Percentiles rank a stretch among this genome's conserved stretches.
Evolutionary conservation across 345 rosid species (phyloP).

Genomic region (Populus euphratica): DNA sequence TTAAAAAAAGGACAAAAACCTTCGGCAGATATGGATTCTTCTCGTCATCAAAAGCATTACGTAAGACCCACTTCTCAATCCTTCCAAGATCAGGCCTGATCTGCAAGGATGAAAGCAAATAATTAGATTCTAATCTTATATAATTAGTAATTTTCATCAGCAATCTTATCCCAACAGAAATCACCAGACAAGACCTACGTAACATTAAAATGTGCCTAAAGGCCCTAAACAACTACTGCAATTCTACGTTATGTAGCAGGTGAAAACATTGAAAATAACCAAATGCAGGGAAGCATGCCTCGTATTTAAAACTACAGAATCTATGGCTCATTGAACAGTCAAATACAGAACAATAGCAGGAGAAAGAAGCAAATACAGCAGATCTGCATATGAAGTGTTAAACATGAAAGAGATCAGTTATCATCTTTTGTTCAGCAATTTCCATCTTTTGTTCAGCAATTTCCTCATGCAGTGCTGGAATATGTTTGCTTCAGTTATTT

Average conservation of each 20-base stretch:
- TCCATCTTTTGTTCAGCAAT: background rate
- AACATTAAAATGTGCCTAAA: background rate
- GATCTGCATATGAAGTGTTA: background rate
- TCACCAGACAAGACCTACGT: background rate
- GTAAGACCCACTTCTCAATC: constrained; percentile 82
- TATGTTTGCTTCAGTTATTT: background rate
- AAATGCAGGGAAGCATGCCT: background rate
- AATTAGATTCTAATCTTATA: background rate
- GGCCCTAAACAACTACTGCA: background rate
- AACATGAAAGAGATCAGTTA: background rate
- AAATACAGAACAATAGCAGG: background rate
- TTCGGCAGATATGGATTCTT: constrained; percentile 69
- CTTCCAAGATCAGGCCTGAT: constrained; percentile 67
- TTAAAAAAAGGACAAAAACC: constrained; percentile 26
- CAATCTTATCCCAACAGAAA: background rate
- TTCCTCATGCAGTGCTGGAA: background rate
- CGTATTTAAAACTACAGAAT: background rate
- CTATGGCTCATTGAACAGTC: background rate
- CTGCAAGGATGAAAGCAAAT: constrained; percentile 29
- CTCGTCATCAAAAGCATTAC: constrained; percentile 82
- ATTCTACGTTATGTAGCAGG: background rate
- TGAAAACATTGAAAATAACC: background rate
- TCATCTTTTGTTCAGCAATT: background rate
- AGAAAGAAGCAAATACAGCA: background rate
- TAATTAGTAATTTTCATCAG: background rate